phyloP scores from a whole-genome alignment of 1,139 yeast species.

The Saccharomyces hybrid region DNA sequence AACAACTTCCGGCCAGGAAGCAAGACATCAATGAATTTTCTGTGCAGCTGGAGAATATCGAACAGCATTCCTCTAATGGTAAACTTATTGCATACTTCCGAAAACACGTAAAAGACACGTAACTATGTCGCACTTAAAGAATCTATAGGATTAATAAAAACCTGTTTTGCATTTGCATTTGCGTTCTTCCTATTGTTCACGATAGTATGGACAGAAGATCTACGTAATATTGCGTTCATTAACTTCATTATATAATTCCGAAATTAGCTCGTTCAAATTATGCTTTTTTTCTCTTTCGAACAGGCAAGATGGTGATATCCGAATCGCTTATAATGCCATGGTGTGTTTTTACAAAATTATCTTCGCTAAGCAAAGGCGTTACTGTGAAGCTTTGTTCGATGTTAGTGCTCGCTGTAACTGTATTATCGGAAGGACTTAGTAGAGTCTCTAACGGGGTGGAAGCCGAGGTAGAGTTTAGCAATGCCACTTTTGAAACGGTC shows the following conservation, averaged over 20 bases:
- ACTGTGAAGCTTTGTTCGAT: neutral
- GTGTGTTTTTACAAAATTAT: neutral
- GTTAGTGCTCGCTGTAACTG: neutral
- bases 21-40: neutral
- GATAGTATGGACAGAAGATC: no score
- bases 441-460: neutral
- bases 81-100: neutral
- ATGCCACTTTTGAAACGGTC: neutral
- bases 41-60: neutral
- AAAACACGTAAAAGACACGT: neutral
- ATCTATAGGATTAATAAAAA: neutral
- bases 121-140: neutral
- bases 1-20: conserved; percentile 5
- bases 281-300: neutral
- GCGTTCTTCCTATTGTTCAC: neutral
- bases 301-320: neutral
- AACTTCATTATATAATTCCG: no score
- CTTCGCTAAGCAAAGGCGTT: neutral
- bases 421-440: neutral
- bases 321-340: neutral
- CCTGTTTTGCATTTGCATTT: neutral
- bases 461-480: neutral
- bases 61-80: neutral
- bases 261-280: neutral
- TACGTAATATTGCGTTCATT: no score